Evolutionary conservation across 768 basidiomycete genomes (phyloP), one percentile per base, ranked within the genome.

Genomic region (Rhodotorula kratochvilovae): DNA sequence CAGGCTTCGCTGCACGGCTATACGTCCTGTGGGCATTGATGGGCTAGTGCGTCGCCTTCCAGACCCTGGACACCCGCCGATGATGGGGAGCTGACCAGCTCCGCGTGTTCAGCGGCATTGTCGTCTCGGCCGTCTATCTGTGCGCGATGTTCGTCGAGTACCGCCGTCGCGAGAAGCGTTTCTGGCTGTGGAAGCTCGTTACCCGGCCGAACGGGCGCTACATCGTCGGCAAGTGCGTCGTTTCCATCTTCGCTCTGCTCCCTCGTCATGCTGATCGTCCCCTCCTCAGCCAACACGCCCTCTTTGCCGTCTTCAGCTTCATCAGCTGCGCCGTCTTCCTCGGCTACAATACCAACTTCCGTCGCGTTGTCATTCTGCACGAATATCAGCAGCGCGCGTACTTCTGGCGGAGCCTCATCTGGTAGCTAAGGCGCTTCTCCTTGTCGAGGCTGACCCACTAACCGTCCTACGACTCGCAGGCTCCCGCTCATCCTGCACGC

Each of bases 151-250:
- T 5, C 3, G 3, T 59, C 35, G 65, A 66, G n/a, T 66, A 66
- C 48, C 56, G 65, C 0, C 56, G 56, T 21, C 51, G 65, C 6
- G 31, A 58, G 48, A 50, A 50, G 48, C 27, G 35, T 2, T 42
- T 50, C 48, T 66, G 65, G 65, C 65, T 66, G 11, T 66, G 57
- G 56, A n/a, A 48, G 8, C 46, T 66, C 35, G 65, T 66, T 4
- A 48, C 7, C 2, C 56, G 65, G 6, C 36, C 65, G 1, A 58
- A 58, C 36, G 65, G 65, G 2, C 45, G 65, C 6, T 66, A 51
- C 57, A 51, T 66, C 29, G 57, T 66, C 48, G 65, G 56, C 16
- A 66, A 66, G 65, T 66, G 29, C 16, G 65, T 51, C 10, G 27
- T 1, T 16, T 2, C 5, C 19, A 13, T 12, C 11, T 8, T 51